phyloP scores from a whole-genome alignment of 306 rosid genomes.

The Prosopis cineraria region DNA sequence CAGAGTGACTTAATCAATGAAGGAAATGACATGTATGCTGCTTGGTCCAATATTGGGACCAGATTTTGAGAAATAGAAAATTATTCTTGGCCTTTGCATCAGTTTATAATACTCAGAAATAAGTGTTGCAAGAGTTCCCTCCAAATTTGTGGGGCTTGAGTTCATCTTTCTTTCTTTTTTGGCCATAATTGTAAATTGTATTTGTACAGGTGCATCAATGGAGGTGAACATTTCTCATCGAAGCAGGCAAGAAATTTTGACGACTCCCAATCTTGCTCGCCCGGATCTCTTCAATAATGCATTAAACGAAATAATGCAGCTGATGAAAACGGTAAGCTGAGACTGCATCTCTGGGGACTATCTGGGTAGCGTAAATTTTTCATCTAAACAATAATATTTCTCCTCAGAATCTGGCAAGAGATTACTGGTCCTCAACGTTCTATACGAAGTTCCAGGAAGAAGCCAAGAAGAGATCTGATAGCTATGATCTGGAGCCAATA shows the following conservation, averaged over 20 bases:
- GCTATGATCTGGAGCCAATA: conserved; percentile 64
- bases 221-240: conserved; percentile 94
- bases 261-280: conserved; percentile 70
- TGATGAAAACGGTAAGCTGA: conserved; percentile 69
- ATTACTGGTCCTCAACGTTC: conserved; percentile 93
- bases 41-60: background rate
- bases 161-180: conserved; percentile 6
- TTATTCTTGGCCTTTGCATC: background rate
- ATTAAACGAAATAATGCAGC: conserved; percentile 68
- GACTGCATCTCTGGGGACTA: conserved; percentile 14
- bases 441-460: conserved; percentile 83
- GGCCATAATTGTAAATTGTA: background rate
- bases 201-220: conserved; percentile 70
- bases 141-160: background rate
- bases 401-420: conserved; percentile 72
- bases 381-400: conserved; percentile 16
- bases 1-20: background rate
- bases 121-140: conserved; percentile 11
- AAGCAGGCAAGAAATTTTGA: conserved; percentile 80
- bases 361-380: conserved; percentile 8
- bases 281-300: conserved; percentile 72
- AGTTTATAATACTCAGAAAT: background rate
- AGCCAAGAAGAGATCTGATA: conserved; percentile 54
- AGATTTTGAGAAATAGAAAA: background rate
- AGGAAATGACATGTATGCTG: background rate